A percentile compares a stretch with the other conserved stretches of the same genome.
phyloP scores from a whole-genome alignment of 2,329 filamentous ascomycete genomes.

The Dryadomyces quercus-mongolicae region DNA sequence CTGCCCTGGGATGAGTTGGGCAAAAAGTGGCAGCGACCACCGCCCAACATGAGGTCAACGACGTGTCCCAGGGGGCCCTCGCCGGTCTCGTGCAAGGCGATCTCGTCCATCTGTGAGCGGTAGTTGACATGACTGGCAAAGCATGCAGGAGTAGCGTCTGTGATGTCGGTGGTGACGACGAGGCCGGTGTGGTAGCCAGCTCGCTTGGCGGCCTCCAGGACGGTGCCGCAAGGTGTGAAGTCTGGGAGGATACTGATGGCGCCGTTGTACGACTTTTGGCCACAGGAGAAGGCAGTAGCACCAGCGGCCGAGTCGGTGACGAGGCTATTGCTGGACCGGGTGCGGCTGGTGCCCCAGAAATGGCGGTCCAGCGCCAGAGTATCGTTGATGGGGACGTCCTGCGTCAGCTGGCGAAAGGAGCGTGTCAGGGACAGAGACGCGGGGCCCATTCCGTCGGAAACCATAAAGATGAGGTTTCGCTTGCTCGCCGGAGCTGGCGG shows the following conservation, averaged over 20 bases:
- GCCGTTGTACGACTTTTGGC: slow-evolving; percentile 88
- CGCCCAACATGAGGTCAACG: slow-evolving; percentile 86
- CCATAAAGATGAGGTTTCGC: slow-evolving; percentile 96
- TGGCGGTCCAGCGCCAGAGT: slow-evolving; percentile 74
- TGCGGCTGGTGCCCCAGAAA: slow-evolving; percentile 81
- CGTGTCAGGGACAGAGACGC: slow-evolving; percentile 79
- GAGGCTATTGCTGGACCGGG: slow-evolving; percentile 69
- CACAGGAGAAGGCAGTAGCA: slow-evolving; percentile 91
- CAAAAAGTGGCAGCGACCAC: slow-evolving; percentile 86
- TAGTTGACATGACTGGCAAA: slow-evolving; percentile 81
- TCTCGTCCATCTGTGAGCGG: slow-evolving; percentile 73
- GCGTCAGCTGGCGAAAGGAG: slow-evolving; percentile 68
- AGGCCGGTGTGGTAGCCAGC: slow-evolving; percentile 86
- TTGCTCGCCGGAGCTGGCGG: slow-evolving; percentile 43
- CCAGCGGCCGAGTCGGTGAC: slow-evolving; percentile 96
- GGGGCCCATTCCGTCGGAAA: slow-evolving; percentile 96
- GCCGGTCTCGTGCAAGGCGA: slow-evolving; percentile 85
- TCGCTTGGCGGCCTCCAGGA: slow-evolving; percentile 83
- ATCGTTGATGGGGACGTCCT: slow-evolving; percentile 61
- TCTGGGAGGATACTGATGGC: slow-evolving; percentile 85
- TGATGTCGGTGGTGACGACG: slow-evolving; percentile 89
- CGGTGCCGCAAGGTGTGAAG: slow-evolving; percentile 78
- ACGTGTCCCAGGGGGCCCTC: slow-evolving; percentile 75
- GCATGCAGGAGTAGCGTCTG: slow-evolving; percentile 90
- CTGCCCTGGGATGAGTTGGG: slow-evolving; percentile 70